A percentile compares a stretch with the other conserved stretches of the same genome.
phyloP scores from a whole-genome alignment of 164 flowering plant genomes.

The Vitis rotundifolia region DNA sequence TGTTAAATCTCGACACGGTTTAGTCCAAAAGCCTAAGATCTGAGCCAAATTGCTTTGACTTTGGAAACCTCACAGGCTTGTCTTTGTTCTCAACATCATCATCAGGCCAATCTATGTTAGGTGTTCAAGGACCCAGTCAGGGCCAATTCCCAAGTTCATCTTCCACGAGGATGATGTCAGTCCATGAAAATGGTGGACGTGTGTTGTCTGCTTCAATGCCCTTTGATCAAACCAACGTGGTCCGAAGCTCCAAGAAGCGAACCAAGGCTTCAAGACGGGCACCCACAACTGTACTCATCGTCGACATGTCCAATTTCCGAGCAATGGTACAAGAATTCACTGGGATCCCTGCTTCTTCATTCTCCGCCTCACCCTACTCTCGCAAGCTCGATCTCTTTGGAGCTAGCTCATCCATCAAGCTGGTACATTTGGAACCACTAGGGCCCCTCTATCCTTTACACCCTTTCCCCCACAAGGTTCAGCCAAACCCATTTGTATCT shows the following conservation, averaged over 20 bases:
- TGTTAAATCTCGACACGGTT: too few species aligned
- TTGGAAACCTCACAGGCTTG: slow-evolving; percentile 10
- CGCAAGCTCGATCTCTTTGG: slow-evolving; percentile 59
- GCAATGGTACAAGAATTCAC: slow-evolving; percentile 87
- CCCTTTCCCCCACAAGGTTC: slow-evolving; percentile 50
- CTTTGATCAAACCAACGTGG: too few species aligned
- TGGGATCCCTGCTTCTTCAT: slow-evolving; percentile 69
- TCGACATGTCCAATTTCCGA: slow-evolving; percentile 73
- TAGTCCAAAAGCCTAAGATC: slow-evolving; percentile 14
- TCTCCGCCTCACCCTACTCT: slow-evolving; percentile 44
- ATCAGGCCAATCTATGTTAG: too few species aligned
- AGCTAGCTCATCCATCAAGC: slow-evolving; percentile 22
- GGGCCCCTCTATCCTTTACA: slow-evolving; percentile 37
- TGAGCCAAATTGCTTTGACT: slow-evolving; percentile 11
- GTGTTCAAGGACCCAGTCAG: too few species aligned
- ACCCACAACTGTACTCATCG: slow-evolving; percentile 77
- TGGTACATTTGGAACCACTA: slow-evolving; percentile 15
- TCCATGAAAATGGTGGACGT: too few species aligned
- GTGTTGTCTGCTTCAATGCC: too few species aligned
- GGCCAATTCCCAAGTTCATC: too few species aligned
- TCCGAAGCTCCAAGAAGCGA: too few species aligned
- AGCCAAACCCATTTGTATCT: slow-evolving; percentile 12
- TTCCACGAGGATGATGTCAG: too few species aligned
- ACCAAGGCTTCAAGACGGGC: slow-evolving; percentile 69
- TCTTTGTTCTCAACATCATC: slow-evolving; percentile 3